Evolutionary conservation across 208 protist genomes (phyloP).

Genomic region (Acanthamoeba lenticulata): DNA sequence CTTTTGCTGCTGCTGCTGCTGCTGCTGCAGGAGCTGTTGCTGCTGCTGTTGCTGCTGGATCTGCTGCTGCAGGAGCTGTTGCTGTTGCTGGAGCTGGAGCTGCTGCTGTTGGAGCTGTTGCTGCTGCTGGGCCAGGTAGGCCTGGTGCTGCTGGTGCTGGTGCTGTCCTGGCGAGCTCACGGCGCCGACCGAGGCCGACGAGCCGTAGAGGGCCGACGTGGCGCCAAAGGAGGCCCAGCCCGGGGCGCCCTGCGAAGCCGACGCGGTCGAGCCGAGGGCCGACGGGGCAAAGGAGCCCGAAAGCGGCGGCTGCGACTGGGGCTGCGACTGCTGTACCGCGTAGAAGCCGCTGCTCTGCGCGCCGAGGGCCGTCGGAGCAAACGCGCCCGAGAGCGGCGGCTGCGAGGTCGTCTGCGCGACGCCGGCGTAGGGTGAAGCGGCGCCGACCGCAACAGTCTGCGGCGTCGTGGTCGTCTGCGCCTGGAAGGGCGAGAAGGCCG

Average conservation of each 20-base stretch:
- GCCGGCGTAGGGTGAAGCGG: background rate
- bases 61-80: background rate
- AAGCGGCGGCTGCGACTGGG: background rate
- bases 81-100: background rate
- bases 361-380: too few relatives aligned
- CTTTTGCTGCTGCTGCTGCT: background rate
- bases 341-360: background rate
- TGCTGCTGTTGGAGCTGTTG: constrained; percentile 2
- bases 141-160: background rate
- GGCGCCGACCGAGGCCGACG: background rate
- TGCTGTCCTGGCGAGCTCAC: background rate
- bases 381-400: background rate
- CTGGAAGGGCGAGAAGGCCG: too few relatives aligned
- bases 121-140: background rate
- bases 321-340: background rate
- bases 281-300: background rate
- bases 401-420: background rate
- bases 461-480: too few relatives aligned
- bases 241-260: background rate
- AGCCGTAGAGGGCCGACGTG: background rate
- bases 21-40: background rate
- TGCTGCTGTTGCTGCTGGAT: background rate
- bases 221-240: background rate
- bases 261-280: background rate
- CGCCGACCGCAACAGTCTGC: background rate